These are phyloP conservation scores for Boletus vermiculosoides DNA, from an alignment of 768 basidiomycete genomes.

Conservation along the genomic window DNA sequence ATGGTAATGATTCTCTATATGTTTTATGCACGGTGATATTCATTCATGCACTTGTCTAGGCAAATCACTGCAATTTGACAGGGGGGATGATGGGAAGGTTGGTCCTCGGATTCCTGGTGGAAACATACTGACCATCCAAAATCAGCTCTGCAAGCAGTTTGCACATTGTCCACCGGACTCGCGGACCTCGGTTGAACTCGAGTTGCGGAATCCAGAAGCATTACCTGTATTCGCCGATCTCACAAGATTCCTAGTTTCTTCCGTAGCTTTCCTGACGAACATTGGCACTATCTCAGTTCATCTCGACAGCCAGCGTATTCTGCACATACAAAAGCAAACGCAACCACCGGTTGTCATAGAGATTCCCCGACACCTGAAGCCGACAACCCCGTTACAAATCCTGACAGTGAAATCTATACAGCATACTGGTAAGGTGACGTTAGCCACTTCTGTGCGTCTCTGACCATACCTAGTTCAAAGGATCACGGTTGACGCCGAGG, in stretches of 20 bases:
- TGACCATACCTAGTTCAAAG: conserved; percentile 6
- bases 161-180: neutral
- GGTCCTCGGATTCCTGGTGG: neutral
- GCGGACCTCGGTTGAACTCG: conserved; percentile 11
- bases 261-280: conserved; percentile 4
- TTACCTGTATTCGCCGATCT: conserved; percentile 7
- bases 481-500: neutral
- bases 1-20: neutral
- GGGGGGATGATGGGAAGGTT: conserved; percentile 7
- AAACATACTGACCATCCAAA: neutral
- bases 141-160: neutral
- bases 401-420: conserved; percentile 6
- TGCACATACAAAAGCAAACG: neutral
- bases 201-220: conserved; percentile 2
- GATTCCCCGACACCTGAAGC: neutral
- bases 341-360: neutral
- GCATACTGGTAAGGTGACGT: neutral
- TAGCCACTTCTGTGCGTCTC: neutral
- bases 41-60: neutral
- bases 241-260: conserved; percentile 13
- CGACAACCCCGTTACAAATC: neutral
- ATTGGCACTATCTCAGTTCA: conserved; percentile 2
- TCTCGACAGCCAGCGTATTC: neutral
- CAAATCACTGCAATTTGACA: neutral
- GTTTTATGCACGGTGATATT: neutral